A percentile compares a stretch with the other conserved stretches of the same genome.
Conservation (phyloP, 1,139 yeast species). For the Suhomyces kunorum region DNA sequence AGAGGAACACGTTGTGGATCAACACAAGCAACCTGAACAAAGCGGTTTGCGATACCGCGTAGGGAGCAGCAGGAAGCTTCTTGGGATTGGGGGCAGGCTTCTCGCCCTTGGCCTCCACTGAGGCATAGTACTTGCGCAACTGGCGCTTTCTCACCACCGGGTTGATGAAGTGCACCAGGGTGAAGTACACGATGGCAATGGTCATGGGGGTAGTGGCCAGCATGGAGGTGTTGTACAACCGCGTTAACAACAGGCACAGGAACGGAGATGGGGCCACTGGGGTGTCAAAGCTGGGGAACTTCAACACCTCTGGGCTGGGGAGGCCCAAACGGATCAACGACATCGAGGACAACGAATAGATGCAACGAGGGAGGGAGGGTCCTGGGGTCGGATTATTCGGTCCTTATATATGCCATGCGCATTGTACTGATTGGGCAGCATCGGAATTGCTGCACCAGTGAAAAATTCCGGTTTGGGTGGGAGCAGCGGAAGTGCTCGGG, state of each 20-base stretch:
- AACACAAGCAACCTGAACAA: constrained; percentile 59
- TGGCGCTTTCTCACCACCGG: constrained; percentile 42
- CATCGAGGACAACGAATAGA: constrained; percentile 1
- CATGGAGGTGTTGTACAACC: constrained; percentile 36
- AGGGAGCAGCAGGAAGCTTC: constrained; percentile 58
- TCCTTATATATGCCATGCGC: constrained; percentile 1
- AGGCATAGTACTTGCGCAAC: constrained; percentile 25
- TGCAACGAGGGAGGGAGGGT: background rate
- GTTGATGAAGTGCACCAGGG: constrained; percentile 59
- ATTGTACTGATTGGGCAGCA: no score
- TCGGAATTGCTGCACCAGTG: no score
- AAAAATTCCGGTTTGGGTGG: no score
- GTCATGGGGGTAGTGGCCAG: constrained; percentile 52
- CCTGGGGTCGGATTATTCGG: constrained; percentile 1
- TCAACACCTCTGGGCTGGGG: constrained; percentile 38
- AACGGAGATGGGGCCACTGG: constrained; percentile 44
- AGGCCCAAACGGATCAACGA: constrained; percentile 37
- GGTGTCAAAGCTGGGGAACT: constrained; percentile 33
- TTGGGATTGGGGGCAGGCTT: constrained; percentile 27
- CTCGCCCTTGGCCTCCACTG: constrained; percentile 20
- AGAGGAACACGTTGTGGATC: constrained; percentile 61
- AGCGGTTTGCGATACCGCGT: constrained; percentile 45
- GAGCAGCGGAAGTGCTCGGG: no score
- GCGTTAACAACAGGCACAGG: constrained; percentile 26
- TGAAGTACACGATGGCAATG: constrained; percentile 61